Evolutionary conservation across 768 basidiomycete genomes (phyloP).

Genomic region (Austroboletus festivus): DNA sequence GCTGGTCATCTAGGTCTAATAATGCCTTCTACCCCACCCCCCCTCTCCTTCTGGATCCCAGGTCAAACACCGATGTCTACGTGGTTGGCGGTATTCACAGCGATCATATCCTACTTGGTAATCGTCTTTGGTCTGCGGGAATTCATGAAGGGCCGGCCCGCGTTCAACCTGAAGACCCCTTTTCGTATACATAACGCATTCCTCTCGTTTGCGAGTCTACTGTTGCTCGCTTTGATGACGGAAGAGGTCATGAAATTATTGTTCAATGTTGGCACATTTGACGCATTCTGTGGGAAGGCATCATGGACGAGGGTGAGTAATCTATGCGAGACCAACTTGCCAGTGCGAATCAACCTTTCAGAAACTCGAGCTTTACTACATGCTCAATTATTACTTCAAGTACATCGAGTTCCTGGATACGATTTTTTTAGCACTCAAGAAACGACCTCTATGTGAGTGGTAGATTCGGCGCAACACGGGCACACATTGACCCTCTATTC

Average conservation of each 20-base stretch:
- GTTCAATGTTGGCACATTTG: slow-evolving; percentile 67
- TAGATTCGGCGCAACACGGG: background rate
- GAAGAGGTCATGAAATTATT: slow-evolving; percentile 81
- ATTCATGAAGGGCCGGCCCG: slow-evolving; percentile 72
- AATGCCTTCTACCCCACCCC: slow-evolving; percentile 42
- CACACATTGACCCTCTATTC: background rate
- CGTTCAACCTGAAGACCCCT: slow-evolving; percentile 66
- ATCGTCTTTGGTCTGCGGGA: slow-evolving; percentile 79
- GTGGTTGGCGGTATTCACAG: slow-evolving; percentile 56
- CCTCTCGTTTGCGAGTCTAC: slow-evolving; percentile 74
- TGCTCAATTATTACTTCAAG: slow-evolving; percentile 99
- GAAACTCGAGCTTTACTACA: slow-evolving; percentile 93
- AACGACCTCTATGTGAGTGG: slow-evolving; percentile 85
- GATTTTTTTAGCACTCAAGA: slow-evolving; percentile 94
- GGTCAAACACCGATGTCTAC: slow-evolving; percentile 84
- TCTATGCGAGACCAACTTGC: background rate
- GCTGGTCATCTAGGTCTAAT: background rate
- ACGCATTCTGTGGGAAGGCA: slow-evolving; percentile 64
- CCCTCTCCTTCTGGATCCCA: slow-evolving; percentile 61
- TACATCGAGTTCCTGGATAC: slow-evolving; percentile 97
- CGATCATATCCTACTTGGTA: slow-evolving; percentile 75
- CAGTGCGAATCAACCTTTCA: slow-evolving; percentile 28
- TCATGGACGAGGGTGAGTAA: slow-evolving; percentile 82
- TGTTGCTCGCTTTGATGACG: slow-evolving; percentile 75
- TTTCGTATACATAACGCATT: slow-evolving; percentile 88